Percentiles rank a stretch among this genome's conserved stretches.
phyloP scores from a whole-genome alignment of 2,329 filamentous ascomycete species.

The Talaromyces rugulosus region DNA sequence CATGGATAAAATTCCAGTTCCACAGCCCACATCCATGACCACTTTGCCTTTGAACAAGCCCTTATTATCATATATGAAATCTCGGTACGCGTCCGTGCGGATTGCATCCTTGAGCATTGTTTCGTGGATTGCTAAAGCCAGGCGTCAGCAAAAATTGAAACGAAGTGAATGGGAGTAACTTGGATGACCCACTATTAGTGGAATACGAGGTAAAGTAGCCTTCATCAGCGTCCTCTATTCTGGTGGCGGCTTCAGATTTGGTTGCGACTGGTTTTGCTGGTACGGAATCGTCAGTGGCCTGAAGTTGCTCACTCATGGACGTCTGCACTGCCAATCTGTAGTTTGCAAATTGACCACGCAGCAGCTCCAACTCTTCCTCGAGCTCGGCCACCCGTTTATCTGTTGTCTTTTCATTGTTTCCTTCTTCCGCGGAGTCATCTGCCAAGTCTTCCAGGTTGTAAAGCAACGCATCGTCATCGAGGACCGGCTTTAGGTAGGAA shows the following conservation, averaged over 20 bases:
- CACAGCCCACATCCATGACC: conserved; percentile 79
- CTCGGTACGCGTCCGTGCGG: conserved; percentile 85
- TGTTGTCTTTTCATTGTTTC: conserved; percentile 24
- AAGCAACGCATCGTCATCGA: conserved; percentile 86
- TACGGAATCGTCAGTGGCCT: conserved; percentile 47
- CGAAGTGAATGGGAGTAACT: background rate
- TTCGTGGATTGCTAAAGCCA: conserved; percentile 74
- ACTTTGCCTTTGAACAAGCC: conserved; percentile 58
- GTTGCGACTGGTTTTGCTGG: background rate
- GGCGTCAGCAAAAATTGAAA: conserved; percentile 7
- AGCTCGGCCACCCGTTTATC: conserved; percentile 54
- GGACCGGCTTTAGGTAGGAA: conserved; percentile 72
- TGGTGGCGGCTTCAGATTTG: background rate
- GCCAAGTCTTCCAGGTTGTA: conserved; percentile 79
- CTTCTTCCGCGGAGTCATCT: conserved; percentile 31
- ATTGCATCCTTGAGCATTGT: conserved; percentile 91
- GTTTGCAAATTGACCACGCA: conserved; percentile 60
- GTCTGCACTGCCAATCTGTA: conserved; percentile 63
- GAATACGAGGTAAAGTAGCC: conserved; percentile 64
- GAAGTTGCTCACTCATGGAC: conserved; percentile 63
- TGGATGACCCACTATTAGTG: conserved; percentile 56
- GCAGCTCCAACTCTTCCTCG: conserved; percentile 57
- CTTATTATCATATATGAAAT: conserved; percentile 56
- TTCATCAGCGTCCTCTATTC: conserved; percentile 49
- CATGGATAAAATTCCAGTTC: conserved; percentile 82